Conservation (phyloP, 805 yeast species). For the Pichia eremophila region DNA sequence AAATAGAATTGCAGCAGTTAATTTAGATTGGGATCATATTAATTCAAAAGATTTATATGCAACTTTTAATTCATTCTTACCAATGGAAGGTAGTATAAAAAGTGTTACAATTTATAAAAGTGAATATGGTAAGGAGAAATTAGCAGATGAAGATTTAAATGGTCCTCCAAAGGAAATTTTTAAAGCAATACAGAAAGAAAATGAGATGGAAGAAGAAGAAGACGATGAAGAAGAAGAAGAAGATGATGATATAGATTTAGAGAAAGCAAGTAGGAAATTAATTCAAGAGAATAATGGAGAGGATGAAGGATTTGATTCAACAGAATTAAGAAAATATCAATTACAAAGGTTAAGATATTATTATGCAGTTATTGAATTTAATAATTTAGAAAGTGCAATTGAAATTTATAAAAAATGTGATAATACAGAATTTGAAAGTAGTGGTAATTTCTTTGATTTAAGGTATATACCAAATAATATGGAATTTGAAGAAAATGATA, state of each 20-base stretch:
- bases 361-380: constrained; percentile 86
- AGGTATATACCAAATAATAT: constrained; percentile 90
- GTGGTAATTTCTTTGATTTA: constrained; percentile 88
- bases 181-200: constrained; percentile 33
- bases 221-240: constrained; percentile 34
- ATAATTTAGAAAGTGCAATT: constrained; percentile 59
- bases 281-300: constrained; percentile 68
- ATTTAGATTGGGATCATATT: constrained; percentile 96
- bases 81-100: constrained; percentile 57
- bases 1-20: constrained; percentile 77
- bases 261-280: constrained; percentile 57
- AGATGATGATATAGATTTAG: constrained; percentile 35
- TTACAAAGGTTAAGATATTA: constrained; percentile 86
- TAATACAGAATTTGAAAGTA: constrained; percentile 91
- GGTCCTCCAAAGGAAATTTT: constrained; percentile 91
- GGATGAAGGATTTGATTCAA: constrained; percentile 67
- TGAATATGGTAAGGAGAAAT: constrained; percentile 85
- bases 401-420: constrained; percentile 80
- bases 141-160: constrained; percentile 80
- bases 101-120: constrained; percentile 76
- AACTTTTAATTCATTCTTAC: constrained; percentile 78
- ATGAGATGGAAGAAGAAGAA: constrained; percentile 27
- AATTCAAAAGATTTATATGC: constrained; percentile 81
- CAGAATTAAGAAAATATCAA: constrained; percentile 80
- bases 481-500: constrained; percentile 63